These are phyloP conservation scores for Iris pallida DNA, from an alignment of 116 monocot species.

Conservation along the genomic window DNA sequence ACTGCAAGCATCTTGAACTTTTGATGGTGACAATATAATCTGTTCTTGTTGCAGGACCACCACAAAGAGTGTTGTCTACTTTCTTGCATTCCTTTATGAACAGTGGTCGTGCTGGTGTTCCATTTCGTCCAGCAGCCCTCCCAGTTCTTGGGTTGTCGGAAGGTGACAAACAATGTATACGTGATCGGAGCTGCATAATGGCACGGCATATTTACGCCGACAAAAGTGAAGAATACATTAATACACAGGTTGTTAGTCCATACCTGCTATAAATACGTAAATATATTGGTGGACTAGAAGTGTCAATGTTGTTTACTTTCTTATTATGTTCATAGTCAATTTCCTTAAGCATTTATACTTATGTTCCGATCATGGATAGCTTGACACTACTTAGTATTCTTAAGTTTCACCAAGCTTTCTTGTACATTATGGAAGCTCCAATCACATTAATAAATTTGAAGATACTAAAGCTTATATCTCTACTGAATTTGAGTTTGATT, in stretches of 20 bases:
- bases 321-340: background rate
- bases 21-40: background rate
- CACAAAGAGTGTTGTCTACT: constrained; percentile 78
- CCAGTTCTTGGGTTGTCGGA: constrained; percentile 89
- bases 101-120: constrained; percentile 72
- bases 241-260: constrained; percentile 57
- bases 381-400: no score
- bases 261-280: no score
- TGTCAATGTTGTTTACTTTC: background rate
- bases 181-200: constrained; percentile 96
- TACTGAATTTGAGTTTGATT: no score
- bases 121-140: constrained; percentile 72
- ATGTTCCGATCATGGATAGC: no score
- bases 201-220: constrained; percentile 96
- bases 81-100: constrained; percentile 88
- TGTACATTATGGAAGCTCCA: no score
- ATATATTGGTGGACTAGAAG: background rate
- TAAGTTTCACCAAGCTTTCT: no score
- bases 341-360: no score
- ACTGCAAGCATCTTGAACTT: no score
- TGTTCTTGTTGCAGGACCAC: constrained; percentile 58
- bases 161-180: constrained; percentile 92
- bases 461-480: no score
- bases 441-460: no score
- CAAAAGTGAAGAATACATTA: constrained; percentile 89